Conservation (phyloP, 345 rosid species). For the Hibiscus mutabilis region DNA sequence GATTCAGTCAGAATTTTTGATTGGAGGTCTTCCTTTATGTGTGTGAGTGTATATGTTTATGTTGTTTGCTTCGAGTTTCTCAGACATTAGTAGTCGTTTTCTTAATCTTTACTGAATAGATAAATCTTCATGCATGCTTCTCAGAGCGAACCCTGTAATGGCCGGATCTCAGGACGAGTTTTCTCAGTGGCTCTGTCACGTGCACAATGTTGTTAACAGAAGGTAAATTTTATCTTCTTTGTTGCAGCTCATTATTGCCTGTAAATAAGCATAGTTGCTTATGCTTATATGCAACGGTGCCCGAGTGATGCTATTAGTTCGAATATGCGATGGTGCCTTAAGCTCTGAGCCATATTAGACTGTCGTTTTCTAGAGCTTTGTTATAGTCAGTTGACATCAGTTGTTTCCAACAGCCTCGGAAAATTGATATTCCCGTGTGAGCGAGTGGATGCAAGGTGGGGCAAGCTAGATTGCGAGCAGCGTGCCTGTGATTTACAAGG, state of each 20-base stretch:
- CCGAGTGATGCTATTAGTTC: background rate
- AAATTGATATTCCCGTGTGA: conserved; percentile 67
- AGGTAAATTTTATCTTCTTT: conserved; percentile 36
- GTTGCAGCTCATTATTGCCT: background rate
- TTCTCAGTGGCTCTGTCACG: conserved; percentile 85
- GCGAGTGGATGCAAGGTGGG: conserved; percentile 96
- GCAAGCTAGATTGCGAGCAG: conserved; percentile 91
- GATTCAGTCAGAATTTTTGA: background rate
- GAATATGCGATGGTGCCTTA: background rate
- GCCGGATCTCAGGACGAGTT: conserved; percentile 78
- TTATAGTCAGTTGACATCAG: background rate
- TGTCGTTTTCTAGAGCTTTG: background rate
- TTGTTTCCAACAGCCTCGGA: conserved; percentile 23
- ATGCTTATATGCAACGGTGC: background rate
- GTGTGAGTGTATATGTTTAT: background rate
- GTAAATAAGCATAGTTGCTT: background rate
- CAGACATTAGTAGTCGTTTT: background rate
- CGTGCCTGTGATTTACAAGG: conserved; percentile 80
- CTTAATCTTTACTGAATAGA: background rate
- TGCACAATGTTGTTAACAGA: conserved; percentile 87
- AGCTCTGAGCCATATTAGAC: background rate
- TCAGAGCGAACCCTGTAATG: conserved; percentile 75
- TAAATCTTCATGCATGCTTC: conserved; percentile 14
- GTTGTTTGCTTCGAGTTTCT: background rate
- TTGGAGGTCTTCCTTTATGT: background rate